Conservation (phyloP, 495 filamentous ascomycete species). For the Penicillium tannophilum region DNA sequence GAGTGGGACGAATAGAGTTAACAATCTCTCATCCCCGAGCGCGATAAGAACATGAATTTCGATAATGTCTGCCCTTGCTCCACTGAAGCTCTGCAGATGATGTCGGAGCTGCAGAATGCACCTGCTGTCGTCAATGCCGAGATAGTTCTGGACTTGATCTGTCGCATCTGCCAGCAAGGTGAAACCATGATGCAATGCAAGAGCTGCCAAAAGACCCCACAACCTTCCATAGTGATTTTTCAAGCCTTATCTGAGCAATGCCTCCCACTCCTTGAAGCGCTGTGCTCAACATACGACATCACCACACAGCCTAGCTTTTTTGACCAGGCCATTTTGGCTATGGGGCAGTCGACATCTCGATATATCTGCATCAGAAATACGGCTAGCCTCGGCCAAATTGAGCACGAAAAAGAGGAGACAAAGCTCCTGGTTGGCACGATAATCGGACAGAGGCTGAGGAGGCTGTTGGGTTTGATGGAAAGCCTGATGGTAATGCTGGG, state of each 20-base stretch:
- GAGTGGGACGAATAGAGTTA: neutral
- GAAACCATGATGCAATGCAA: no score
- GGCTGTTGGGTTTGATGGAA: neutral
- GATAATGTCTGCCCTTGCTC: no score
- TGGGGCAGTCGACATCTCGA: neutral
- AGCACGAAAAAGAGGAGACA: neutral
- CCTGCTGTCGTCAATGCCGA: no score
- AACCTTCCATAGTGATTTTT: no score
- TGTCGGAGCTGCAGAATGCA: no score
- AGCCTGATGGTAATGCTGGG: neutral
- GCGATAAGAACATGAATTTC: neutral
- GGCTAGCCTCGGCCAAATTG: neutral
- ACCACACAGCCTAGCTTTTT: neutral
- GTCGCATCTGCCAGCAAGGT: no score
- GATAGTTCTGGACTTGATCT: no score
- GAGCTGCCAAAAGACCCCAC: no score
- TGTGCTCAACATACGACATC: no score
- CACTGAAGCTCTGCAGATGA: no score
- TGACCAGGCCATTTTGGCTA: neutral
- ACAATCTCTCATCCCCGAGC: neutral
- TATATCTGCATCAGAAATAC: neutral
- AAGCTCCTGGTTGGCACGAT: neutral
- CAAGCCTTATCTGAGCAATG: no score
- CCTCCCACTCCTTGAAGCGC: no score
- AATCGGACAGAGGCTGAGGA: neutral